Base-by-base conservation (phyloP, 1,284 basidiomycete species). In the Leccinum angustisporum region DNA sequence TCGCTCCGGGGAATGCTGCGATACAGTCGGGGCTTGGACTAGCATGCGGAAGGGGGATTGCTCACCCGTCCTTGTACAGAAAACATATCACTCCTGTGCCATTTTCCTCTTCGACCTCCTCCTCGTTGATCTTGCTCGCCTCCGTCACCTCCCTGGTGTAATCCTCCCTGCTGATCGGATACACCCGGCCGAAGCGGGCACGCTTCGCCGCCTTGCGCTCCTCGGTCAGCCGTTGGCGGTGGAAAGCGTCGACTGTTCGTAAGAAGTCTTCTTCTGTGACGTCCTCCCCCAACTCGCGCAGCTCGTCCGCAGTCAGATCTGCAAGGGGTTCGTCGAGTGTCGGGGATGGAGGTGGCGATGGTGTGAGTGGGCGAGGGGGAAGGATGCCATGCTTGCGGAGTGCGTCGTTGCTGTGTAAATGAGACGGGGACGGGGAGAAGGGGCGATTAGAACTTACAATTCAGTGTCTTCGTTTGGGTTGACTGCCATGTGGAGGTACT, bases 61-160 rank as follows among this genome's bases (percentile, higher is more conserved):
- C 84, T 67, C 70, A 92, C 94, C 88, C 88, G 66, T 95, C 92
- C 74, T 95, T 95, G 77, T 95, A 96, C 57, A 97, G 76, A 71
- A 94, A 91, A 66, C 93, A 95, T 4, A 96, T 84, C 0, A 97
- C 93, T 0, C 90, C 92, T 0, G 93, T 97, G 0, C 93, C 94
- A 61, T 78, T 81, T 52, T 85, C 83, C 60, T 84, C 79, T 9
- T 85, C 83, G 62, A 84, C 79, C 9, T 81, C 89, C 8, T 87
- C 86, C 59, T 90, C 86, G 65, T 85, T 80, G 3, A 85, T 74
- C 66, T 85, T 86, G 75, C 95, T 97, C 1, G 93, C 94, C 62
- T 98, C 95, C 0, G 96, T 98, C 16, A 99, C 93, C 71, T 98
- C 94, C 57, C 91, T 82, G 36, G 92, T 97, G 76, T 98, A 99